Conservation (phyloP, 768 basidiomycete species). For the Candolleomyces aberdarensis region DNA sequence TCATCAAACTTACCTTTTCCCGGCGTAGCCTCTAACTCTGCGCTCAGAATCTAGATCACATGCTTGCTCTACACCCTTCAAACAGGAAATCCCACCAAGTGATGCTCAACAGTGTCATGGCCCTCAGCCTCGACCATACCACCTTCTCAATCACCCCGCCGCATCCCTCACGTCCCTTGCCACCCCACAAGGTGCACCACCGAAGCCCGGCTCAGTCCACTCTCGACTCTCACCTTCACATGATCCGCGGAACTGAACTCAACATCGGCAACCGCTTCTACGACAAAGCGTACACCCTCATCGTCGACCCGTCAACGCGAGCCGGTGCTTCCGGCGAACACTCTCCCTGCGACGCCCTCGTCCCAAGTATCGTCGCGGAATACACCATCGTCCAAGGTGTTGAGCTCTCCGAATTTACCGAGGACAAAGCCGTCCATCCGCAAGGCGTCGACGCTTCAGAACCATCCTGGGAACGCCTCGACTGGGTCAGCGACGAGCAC, state of each 20-base stretch:
- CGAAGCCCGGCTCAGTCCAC: slow-evolving; percentile 31
- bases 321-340: slow-evolving; percentile 91
- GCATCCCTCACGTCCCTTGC: slow-evolving; percentile 13
- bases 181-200: slow-evolving; percentile 20
- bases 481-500: slow-evolving; percentile 70
- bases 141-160: slow-evolving; percentile 41
- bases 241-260: slow-evolving; percentile 58
- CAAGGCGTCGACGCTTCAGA: slow-evolving; percentile 3
- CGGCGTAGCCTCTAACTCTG: not conserved
- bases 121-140: slow-evolving; percentile 77
- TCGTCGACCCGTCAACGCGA: slow-evolving; percentile 81
- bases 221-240: slow-evolving; percentile 73
- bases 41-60: slow-evolving; percentile 64
- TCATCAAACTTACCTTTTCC: not conserved
- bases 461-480: slow-evolving; percentile 56
- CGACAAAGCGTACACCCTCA: slow-evolving; percentile 81
- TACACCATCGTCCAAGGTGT: slow-evolving; percentile 74
- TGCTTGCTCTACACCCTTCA: slow-evolving; percentile 60
- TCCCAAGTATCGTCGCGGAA: slow-evolving; percentile 84
- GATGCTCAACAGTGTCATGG: slow-evolving; percentile 75
- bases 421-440: slow-evolving; percentile 3
- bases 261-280: slow-evolving; percentile 81
- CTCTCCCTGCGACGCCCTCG: slow-evolving; percentile 84
- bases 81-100: slow-evolving; percentile 61
- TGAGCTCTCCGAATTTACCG: slow-evolving; percentile 41